phyloP scores from a whole-genome alignment of 192 early-diverging fungal genomes.

The Backusella westeae region DNA sequence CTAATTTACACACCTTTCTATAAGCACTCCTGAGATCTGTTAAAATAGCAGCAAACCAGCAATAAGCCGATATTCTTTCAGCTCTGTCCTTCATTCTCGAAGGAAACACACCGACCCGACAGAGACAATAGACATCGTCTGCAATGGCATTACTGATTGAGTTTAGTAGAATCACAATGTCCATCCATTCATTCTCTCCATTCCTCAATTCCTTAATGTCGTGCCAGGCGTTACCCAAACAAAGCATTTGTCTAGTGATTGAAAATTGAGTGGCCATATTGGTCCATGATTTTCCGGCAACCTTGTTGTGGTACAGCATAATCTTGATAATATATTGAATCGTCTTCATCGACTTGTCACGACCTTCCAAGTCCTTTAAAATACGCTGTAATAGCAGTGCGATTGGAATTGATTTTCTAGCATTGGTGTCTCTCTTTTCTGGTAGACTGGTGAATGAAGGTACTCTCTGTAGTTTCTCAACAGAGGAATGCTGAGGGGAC shows the following conservation, averaged over 20 bases:
- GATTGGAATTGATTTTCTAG: background rate
- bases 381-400: conserved; percentile 46
- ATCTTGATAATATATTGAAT: conserved; percentile 76
- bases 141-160: conserved; percentile 56
- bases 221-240: conserved; percentile 67
- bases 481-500: background rate
- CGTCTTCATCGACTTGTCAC: conserved; percentile 82
- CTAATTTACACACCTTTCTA: conserved; percentile 33
- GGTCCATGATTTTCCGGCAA: conserved; percentile 30
- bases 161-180: conserved; percentile 11
- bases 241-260: conserved; percentile 69
- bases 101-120: conserved; percentile 64
- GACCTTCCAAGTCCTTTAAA: conserved; percentile 72
- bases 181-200: conserved; percentile 10
- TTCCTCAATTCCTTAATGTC: conserved; percentile 52
- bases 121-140: conserved; percentile 76
- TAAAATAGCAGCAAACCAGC: conserved; percentile 70
- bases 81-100: conserved; percentile 42
- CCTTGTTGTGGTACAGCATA: conserved; percentile 49
- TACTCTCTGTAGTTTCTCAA: background rate
- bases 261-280: conserved; percentile 67
- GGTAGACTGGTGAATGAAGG: background rate
- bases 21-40: conserved; percentile 62
- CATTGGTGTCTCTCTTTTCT: background rate
- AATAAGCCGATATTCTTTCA: conserved; percentile 61